Percentiles rank a stretch among this genome's conserved stretches.
These are phyloP conservation scores for Durotheca rogersii DNA, from an alignment of 495 filamentous ascomycete species.

Conservation along the genomic window DNA sequence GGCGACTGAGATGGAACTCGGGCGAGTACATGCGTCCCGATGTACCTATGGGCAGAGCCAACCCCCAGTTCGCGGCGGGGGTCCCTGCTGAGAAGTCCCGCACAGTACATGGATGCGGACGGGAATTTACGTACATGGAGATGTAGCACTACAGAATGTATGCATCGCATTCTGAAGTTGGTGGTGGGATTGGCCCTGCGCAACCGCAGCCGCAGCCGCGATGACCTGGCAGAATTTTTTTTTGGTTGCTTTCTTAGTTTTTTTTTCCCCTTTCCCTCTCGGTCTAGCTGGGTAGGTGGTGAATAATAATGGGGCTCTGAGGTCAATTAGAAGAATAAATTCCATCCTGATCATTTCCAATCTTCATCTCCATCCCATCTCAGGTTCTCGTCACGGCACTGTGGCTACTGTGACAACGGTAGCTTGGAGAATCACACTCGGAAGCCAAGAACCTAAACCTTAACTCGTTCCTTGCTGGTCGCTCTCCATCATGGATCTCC, in stretches of 20 bases:
- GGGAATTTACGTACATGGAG: too few species aligned
- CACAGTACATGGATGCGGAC: not conserved
- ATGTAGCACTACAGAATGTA: not conserved
- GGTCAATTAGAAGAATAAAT: constrained; percentile 18
- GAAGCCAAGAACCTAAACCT: too few species aligned
- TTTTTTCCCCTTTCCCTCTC: not conserved
- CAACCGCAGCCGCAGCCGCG: constrained; percentile 17
- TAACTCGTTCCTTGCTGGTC: not conserved
- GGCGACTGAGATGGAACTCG: too few species aligned
- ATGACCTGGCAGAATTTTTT: constrained; percentile 27
- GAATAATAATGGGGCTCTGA: constrained; percentile 14
- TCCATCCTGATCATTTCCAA: constrained; percentile 24
- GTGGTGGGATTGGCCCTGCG: constrained; percentile 16
- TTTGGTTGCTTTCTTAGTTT: constrained; percentile 10
- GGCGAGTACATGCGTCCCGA: too few species aligned
- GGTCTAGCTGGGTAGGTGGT: constrained; percentile 1
- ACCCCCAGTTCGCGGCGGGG: too few species aligned
- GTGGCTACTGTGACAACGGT: too few species aligned
- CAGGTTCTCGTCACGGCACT: too few species aligned
- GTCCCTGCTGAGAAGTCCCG: not conserved
- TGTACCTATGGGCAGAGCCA: too few species aligned
- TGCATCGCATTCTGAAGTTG: constrained; percentile 12
- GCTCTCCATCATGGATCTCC: constrained; percentile 32
- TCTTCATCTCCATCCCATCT: constrained; percentile 19
- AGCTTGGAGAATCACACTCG: too few species aligned